Conservation (phyloP, 2,329 filamentous ascomycete species). For the Cladosporium cucumerinum region DNA sequence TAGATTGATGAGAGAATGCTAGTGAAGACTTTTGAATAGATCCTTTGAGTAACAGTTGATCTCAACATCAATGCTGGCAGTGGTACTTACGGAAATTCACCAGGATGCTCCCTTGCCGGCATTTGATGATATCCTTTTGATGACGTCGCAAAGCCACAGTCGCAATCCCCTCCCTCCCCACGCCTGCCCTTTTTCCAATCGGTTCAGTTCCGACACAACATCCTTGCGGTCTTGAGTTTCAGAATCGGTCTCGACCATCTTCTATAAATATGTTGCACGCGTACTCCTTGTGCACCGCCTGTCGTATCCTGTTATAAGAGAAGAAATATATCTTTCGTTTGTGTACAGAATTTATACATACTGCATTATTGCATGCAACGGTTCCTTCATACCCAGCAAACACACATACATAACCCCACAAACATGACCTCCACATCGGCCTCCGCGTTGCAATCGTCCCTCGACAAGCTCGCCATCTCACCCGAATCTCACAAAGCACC, state of each 20-base stretch:
- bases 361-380: not conserved
- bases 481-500: conserved; percentile 18
- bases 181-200: not conserved
- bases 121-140: not conserved
- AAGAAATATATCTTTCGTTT: not conserved
- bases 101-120: not conserved
- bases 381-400: too few species aligned
- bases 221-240: not conserved
- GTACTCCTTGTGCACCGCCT: conserved; percentile 8
- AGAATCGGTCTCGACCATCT: conserved; percentile 5
- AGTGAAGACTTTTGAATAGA: too few species aligned
- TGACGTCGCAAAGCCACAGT: not conserved
- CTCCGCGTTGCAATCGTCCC: conserved; percentile 26
- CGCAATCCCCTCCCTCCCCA: conserved; percentile 2
- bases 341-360: not conserved
- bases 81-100: not conserved
- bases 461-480: conserved; percentile 34
- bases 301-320: not conserved
- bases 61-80: not conserved
- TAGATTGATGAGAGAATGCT: too few species aligned
- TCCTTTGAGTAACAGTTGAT: not conserved
- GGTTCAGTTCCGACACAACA: too few species aligned
- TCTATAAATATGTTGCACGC: conserved; percentile 13
- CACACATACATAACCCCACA: not conserved
- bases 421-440: conserved; percentile 17